These are phyloP conservation scores for Boletus speciosus DNA, from an alignment of 768 basidiomycete genomes.

Conservation along the genomic window DNA sequence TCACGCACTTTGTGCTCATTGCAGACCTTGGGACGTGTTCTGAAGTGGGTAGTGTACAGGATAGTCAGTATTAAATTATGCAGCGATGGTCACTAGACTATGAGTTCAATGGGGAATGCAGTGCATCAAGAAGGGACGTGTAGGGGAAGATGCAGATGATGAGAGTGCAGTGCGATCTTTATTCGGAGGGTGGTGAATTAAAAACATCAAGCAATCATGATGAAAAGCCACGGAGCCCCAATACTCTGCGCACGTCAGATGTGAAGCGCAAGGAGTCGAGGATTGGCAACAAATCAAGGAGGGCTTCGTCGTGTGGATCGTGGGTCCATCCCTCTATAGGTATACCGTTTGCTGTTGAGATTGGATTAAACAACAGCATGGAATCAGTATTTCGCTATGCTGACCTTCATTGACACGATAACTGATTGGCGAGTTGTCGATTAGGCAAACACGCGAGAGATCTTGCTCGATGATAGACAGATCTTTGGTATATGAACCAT, in stretches of 20 bases:
- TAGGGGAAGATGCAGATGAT: conserved; percentile 21
- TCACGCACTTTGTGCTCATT: conserved; percentile 19
- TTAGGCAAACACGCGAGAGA: conserved; percentile 87
- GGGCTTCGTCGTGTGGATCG: conserved; percentile 93
- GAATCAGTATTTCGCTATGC: conserved; percentile 18
- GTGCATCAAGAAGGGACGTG: conserved; percentile 27
- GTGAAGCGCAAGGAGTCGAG: conserved; percentile 96
- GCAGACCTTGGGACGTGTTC: conserved; percentile 20
- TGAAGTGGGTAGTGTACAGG: conserved; percentile 33
- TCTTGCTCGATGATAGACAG: conserved; percentile 84
- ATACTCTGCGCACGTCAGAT: conserved; percentile 86
- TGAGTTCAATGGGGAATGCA: conserved; percentile 23
- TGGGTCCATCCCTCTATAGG: conserved; percentile 99
- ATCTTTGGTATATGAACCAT: conserved; percentile 95
- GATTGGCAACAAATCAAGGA: conserved; percentile 92
- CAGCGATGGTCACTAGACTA: conserved; percentile 29
- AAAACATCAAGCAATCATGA: conserved; percentile 24
- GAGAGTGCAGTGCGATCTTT: conserved; percentile 22
- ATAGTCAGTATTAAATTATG: conserved; percentile 40
- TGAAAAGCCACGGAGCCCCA: conserved; percentile 66
- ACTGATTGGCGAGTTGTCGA: conserved; percentile 94
- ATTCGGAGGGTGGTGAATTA: conserved; percentile 4
- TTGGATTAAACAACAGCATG: neutral
- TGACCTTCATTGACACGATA: conserved; percentile 91
- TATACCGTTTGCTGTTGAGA: conserved; percentile 82